A percentile compares a stretch with the other conserved stretches of the same genome.
phyloP scores from a whole-genome alignment of 345 rosid species.

The Fremontodendron californicum region DNA sequence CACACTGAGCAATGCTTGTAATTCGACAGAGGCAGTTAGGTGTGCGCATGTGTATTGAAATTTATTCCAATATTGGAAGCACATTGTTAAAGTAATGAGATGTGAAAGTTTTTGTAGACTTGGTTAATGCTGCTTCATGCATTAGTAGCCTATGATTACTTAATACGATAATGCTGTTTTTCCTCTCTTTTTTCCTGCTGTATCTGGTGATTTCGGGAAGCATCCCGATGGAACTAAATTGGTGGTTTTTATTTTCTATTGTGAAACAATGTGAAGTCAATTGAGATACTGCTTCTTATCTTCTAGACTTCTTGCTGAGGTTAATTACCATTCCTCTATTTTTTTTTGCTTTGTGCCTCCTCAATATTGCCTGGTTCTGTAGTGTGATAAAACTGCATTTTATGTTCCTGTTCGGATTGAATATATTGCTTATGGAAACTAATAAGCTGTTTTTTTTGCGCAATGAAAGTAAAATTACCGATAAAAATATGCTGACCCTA shows the following conservation, averaged over 20 bases:
- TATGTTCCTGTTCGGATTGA: background rate
- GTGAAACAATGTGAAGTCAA: background rate
- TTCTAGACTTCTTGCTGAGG: no score
- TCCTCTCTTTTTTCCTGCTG: background rate
- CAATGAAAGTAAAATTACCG: background rate
- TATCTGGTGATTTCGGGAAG: background rate
- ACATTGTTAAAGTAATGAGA: background rate
- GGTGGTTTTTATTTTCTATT: background rate
- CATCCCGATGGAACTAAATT: background rate
- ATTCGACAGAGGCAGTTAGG: background rate
- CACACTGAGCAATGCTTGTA: background rate
- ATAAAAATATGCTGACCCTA: background rate
- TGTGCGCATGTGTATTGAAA: background rate
- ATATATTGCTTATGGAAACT: background rate
- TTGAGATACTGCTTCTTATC: background rate
- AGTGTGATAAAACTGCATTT: background rate
- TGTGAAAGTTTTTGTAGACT: background rate
- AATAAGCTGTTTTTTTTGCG: background rate
- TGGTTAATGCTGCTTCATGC: background rate
- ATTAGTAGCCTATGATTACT: background rate
- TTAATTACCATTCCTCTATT: background rate
- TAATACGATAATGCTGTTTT: background rate
- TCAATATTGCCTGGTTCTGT: background rate
- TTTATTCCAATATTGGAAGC: background rate
- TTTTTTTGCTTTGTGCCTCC: background rate